phyloP scores from a whole-genome alignment of 2,329 filamentous ascomycete genomes.

The Botrytis aclada region DNA sequence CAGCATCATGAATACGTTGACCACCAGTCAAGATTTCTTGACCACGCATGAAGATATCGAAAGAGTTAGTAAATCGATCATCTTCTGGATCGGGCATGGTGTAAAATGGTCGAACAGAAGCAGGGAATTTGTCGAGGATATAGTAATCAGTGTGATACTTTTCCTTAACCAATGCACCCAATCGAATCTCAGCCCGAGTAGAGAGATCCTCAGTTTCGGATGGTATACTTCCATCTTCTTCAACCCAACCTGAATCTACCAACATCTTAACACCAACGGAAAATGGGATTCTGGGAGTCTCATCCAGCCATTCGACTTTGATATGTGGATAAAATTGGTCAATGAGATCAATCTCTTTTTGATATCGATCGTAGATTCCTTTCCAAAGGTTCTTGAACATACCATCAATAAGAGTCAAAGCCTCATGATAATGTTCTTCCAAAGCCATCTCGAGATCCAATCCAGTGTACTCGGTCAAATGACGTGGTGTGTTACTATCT shows the following conservation, averaged over 20 bases:
- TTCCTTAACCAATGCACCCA: constrained; percentile 80
- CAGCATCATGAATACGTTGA: constrained; percentile 83
- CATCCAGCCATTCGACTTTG: constrained; percentile 80
- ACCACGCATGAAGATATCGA: constrained; percentile 90
- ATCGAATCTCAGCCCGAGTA: constrained; percentile 80
- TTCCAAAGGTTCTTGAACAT: constrained; percentile 78
- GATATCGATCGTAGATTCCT: constrained; percentile 65
- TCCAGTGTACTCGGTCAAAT: constrained; percentile 92
- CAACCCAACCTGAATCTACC: constrained; percentile 70
- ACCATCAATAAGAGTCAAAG: constrained; percentile 72
- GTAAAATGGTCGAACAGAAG: constrained; percentile 82
- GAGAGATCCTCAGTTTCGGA: constrained; percentile 76
- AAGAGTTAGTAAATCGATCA: constrained; percentile 77
- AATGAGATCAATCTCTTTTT: constrained; percentile 72
- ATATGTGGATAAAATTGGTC: constrained; percentile 83
- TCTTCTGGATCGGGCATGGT: constrained; percentile 79
- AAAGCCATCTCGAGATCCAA: constrained; percentile 92
- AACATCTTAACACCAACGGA: constrained; percentile 76
- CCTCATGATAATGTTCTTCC: constrained; percentile 84
- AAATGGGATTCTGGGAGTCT: constrained; percentile 81
- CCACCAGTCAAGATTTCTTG: constrained; percentile 92
- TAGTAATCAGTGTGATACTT: constrained; percentile 90
- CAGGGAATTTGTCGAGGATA: constrained; percentile 89
- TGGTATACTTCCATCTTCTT: constrained; percentile 71
- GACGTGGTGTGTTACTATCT: constrained; percentile 92